Conservation (phyloP, 352 stramenopile species). For the Pythium chondricola region DNA sequence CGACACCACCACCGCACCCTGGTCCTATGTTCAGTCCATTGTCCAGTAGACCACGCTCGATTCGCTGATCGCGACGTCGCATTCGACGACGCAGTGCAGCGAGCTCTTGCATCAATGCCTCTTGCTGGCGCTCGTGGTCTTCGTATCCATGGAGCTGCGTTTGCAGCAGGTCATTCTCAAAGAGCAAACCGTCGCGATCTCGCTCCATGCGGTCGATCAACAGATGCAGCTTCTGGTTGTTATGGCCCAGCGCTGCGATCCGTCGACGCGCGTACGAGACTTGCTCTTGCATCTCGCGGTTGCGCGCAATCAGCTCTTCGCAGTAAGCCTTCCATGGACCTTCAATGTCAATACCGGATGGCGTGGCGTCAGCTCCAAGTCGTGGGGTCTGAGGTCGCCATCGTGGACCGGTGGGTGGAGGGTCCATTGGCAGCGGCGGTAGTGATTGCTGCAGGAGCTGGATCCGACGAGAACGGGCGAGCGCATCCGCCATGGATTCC, state of each 20-base stretch:
- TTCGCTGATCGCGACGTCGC: constrained; percentile 19
- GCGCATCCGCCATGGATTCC: background rate
- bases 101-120: constrained; percentile 60
- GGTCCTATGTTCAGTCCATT: constrained; percentile 3
- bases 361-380: background rate
- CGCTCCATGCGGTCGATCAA: constrained; percentile 80
- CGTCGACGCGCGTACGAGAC: constrained; percentile 48
- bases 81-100: constrained; percentile 19
- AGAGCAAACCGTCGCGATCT: constrained; percentile 71
- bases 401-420: background rate
- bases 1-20: constrained; percentile 7
- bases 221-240: constrained; percentile 80
- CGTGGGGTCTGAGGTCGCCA: too few relatives aligned
- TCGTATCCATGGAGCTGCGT: constrained; percentile 65
- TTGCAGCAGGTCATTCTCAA: constrained; percentile 80
- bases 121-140: constrained; percentile 59
- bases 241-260: constrained; percentile 65
- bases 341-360: constrained; percentile 14
- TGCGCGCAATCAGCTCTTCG: constrained; percentile 61
- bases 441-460: constrained; percentile 15
- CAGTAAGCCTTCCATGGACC: constrained; percentile 65
- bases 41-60: constrained; percentile 17
- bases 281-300: constrained; percentile 76
- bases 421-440: constrained; percentile 4
- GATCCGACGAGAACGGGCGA: constrained; percentile 1